These are phyloP conservation scores for Podospora didyma DNA, from an alignment of 495 filamentous ascomycete species.

Conservation along the genomic window DNA sequence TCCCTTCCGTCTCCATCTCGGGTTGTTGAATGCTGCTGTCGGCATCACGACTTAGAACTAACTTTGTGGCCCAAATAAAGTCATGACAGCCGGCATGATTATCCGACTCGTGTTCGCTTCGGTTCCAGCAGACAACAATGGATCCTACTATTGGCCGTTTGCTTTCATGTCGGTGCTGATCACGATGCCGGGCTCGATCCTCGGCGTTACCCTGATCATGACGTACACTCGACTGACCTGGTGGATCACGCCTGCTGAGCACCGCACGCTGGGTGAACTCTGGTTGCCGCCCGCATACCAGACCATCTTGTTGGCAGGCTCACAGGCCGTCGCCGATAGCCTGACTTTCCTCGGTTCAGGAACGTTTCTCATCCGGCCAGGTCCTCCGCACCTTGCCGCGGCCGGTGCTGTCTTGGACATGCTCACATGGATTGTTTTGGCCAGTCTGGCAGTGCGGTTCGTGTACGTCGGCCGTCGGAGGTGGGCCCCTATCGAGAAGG, in stretches of 20 bases:
- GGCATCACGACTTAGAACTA: background rate
- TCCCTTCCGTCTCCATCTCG: background rate
- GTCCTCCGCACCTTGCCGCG: background rate
- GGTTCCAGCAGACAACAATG: background rate
- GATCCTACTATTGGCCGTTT: background rate
- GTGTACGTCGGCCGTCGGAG: background rate
- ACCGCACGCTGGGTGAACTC: background rate
- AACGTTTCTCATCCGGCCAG: background rate
- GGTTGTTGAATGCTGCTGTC: too few relatives aligned
- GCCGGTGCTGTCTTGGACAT: slow-evolving; percentile 3
- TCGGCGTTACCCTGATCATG: slow-evolving; percentile 7
- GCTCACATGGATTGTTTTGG: slow-evolving; percentile 2
- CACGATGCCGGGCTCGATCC: background rate
- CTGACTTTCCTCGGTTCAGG: slow-evolving; percentile 1
- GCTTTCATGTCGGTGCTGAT: background rate
- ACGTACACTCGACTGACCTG: slow-evolving; percentile 12
- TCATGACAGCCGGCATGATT: background rate
- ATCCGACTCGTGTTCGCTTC: background rate
- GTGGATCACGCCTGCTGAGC: slow-evolving; percentile 7
- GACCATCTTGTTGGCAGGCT: background rate
- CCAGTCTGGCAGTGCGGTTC: slow-evolving; percentile 1
- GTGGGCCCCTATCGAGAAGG: background rate
- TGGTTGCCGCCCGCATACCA: slow-evolving; percentile 8
- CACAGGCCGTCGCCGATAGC: slow-evolving; percentile 5
- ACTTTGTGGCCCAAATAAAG: background rate